These are phyloP conservation scores for Lachancea mirantina DNA, from an alignment of 805 yeast genomes.

Conservation along the genomic window DNA sequence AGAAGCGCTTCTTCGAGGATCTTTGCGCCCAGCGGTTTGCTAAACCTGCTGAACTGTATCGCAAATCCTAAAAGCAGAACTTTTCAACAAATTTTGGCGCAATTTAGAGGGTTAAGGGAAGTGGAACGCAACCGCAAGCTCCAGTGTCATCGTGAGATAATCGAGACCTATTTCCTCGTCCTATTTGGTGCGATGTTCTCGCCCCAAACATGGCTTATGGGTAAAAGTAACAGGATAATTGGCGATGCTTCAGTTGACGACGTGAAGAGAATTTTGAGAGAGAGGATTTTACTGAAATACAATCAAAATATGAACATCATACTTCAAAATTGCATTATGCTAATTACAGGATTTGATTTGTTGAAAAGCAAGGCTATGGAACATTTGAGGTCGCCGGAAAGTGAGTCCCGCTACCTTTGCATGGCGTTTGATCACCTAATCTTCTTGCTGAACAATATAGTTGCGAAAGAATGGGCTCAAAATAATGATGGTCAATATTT, in stretches of 20 bases:
- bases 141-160: slow-evolving; percentile 28
- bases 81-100: slow-evolving; percentile 19
- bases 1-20: slow-evolving; percentile 51
- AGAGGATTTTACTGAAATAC: slow-evolving; percentile 22
- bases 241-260: slow-evolving; percentile 15
- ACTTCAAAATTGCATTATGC: slow-evolving; percentile 18
- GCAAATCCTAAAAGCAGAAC: slow-evolving; percentile 32
- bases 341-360: slow-evolving; percentile 27
- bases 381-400: slow-evolving; percentile 2
- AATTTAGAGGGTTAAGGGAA: slow-evolving; percentile 15
- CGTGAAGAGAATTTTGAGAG: slow-evolving; percentile 15
- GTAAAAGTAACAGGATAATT: slow-evolving; percentile 6
- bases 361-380: slow-evolving; percentile 6
- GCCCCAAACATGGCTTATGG: slow-evolving; percentile 20
- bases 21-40: slow-evolving; percentile 40
- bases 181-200: slow-evolving; percentile 22
- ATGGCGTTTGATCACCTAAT: slow-evolving; percentile 38
- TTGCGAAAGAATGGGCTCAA: slow-evolving; percentile 26
- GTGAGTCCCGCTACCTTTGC: slow-evolving; percentile 25
- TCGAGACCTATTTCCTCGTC: slow-evolving; percentile 27
- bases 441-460: slow-evolving; percentile 28
- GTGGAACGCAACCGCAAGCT: slow-evolving; percentile 21
- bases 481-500: slow-evolving; percentile 17
- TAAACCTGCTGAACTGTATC: slow-evolving; percentile 36
- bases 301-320: slow-evolving; percentile 22